Percentiles rank a stretch among this genome's conserved stretches.
phyloP scores from a whole-genome alignment of 2,329 filamentous ascomycete species.

The Clonostachys sp. region DNA sequence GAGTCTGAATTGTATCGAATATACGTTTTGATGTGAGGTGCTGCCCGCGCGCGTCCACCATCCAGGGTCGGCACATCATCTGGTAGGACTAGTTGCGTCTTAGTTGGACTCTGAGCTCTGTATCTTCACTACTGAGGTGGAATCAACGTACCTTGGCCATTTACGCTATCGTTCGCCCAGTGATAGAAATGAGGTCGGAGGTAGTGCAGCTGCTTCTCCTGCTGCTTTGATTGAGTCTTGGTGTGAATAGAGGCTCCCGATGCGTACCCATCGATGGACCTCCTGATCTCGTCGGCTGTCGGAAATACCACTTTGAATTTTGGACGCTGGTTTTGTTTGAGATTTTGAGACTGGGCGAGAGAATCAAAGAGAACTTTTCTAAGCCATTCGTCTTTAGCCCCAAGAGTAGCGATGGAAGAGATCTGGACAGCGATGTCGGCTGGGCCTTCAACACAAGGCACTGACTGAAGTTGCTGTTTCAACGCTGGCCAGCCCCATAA shows the following conservation, averaged over 20 bases:
- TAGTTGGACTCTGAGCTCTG: too few relatives aligned
- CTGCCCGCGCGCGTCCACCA: conserved; percentile 62
- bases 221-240: conserved; percentile 65
- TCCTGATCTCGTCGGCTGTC: conserved; percentile 71
- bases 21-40: conserved; percentile 89
- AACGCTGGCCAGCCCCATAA: conserved; percentile 76
- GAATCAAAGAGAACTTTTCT: conserved; percentile 56
- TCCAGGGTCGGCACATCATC: conserved; percentile 24
- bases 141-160: neutral
- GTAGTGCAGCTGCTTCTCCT: conserved; percentile 70
- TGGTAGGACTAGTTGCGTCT: conserved; percentile 13
- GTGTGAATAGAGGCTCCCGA: conserved; percentile 80
- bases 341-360: conserved; percentile 20
- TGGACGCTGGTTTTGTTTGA: conserved; percentile 22
- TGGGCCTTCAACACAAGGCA: conserved; percentile 38
- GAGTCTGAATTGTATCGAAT: conserved; percentile 54
- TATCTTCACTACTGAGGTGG: too few relatives aligned
- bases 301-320: conserved; percentile 75
- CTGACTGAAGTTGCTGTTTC: conserved; percentile 48
- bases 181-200: conserved; percentile 67
- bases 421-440: conserved; percentile 55
- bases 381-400: conserved; percentile 68
- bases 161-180: conserved; percentile 61
- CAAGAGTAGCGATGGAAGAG: conserved; percentile 79
- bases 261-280: conserved; percentile 70